Evolutionary conservation across 2,329 filamentous ascomycete species (phyloP), one percentile per base, ranked within the genome.

Genomic region (Aspergillus fumigatiaffinis): DNA sequence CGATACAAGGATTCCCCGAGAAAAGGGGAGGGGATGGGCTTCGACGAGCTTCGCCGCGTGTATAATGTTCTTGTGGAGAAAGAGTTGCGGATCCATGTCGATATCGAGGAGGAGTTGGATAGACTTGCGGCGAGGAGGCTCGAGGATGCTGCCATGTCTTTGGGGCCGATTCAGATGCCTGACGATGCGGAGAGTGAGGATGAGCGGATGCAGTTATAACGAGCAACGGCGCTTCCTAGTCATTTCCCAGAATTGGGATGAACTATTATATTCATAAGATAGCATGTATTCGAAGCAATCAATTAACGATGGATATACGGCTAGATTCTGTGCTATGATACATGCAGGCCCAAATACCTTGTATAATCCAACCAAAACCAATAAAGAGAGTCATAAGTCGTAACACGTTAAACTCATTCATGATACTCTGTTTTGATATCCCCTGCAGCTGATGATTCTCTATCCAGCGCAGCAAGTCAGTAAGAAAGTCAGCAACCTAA

Each of bases 31-130:
- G 63, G 68, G 52, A 70, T 85, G 66, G 65, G 57, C 1, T 73
- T 75, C 20, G 75, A 74, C 28, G 83, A 87, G 54, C 63, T 84
- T 58, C 78, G 74, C 53, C 77, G 77, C 52, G 68, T 86, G 17
- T 84, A 82, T 68, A 77, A 80, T 60, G 78, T 85, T 6, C 75
- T 87, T 67, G 74, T 77, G 14, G 85, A 88, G 71, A 86, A 86
- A 71, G 85, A 85, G 64, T 60, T 87, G 59, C 77, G 86, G 58
- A 69, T 87, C 25, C 82, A 84, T 71, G 73, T 83, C 53, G 78
- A 85, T 64, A 67, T 85, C 29, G 79, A 82, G 59, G 75, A 78
- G 20, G 59, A 71, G 41, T 62, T 79, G 52, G 70, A 75, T 38
- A 69, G 73, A 29, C 62, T 70, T 44, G 67, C 68, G 32, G 55